Percentiles rank a stretch among this genome's conserved stretches.
Evolutionary conservation across 140 eudicot species (phyloP).

Genomic region (Anethum foeniculum): DNA sequence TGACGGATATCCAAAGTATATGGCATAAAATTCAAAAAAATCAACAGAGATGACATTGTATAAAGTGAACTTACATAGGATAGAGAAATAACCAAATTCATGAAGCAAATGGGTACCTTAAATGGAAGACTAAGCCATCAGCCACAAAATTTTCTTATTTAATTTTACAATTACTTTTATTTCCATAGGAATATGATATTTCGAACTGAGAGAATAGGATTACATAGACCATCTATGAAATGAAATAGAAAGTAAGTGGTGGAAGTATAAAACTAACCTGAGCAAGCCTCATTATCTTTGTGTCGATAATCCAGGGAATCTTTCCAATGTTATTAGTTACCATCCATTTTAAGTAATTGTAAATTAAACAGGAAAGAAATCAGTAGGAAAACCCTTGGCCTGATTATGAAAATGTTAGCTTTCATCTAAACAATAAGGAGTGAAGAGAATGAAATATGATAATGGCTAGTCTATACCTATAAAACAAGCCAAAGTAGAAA

Average conservation of each 20-base stretch:
- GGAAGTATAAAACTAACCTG: too few species aligned
- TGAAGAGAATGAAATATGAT: too few species aligned
- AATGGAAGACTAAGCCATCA: not conserved
- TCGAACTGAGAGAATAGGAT: not conserved
- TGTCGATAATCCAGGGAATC: too few species aligned
- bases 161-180: not conserved
- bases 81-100: not conserved
- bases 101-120: not conserved
- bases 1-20: not conserved
- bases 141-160: not conserved
- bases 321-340: too few species aligned
- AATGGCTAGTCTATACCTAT: conserved; percentile 39
- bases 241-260: too few species aligned
- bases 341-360: too few species aligned
- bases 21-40: not conserved
- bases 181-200: not conserved
- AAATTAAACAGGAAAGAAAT: too few species aligned
- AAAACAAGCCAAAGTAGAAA: conserved; percentile 86
- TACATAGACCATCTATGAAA: too few species aligned
- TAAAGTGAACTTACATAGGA: not conserved
- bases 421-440: too few species aligned
- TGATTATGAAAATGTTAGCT: too few species aligned
- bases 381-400: too few species aligned
- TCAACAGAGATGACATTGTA: not conserved
- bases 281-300: too few species aligned